Evolutionary conservation across 129 eudicot genomes (phyloP), one percentile per base, ranked within the genome.

Genomic region (Heracleum sosnowskyi): DNA sequence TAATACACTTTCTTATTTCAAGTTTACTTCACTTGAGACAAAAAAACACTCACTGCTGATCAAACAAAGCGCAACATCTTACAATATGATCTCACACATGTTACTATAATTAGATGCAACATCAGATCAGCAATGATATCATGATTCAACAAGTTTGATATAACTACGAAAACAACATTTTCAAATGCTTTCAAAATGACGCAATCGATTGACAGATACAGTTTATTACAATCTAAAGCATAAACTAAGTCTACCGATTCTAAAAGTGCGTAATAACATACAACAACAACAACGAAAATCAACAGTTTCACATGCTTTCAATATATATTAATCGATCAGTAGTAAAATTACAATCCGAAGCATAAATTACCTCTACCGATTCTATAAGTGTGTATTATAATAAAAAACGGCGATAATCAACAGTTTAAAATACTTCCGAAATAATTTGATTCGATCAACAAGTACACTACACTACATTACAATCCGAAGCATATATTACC

Each of bases 311-410:
- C 62, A 53, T 22, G 24, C n/a, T 49, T 20, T 17, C 60, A 49
- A 1, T 20, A 49, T 49, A 49, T 18, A 18, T 49, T 33, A 10
- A 69, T 69, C 11, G 8, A 34, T 7, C 40, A 66, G 15, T 24
- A 66, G 5, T 12, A 11, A 11, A 26, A n/a, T n/a, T 26, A 60
- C 69, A 60, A 26, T 60, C 34, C 6, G 34, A 60, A 44, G 36
- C 29, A 24, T 6, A 13, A 57, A 29, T 46, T 76, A 82, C 90
- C 86, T 84, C 84, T 7, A 78, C 45, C 12, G 26, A 51, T 20
- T 20, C 60, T 51, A 20, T 11, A 51, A 51, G 26, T 51, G 10
- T 20, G 5, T 51, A 44, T 11, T 11, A 44, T 16, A 0, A 17
- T 47, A 47, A 0, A 47, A 47, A 51, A 20, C n/a, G 20, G 20